Evolutionary conservation across 768 basidiomycete species (phyloP), one percentile per base, ranked within the genome.

Genomic region (Rhodosporidiobolus sp.): DNA sequence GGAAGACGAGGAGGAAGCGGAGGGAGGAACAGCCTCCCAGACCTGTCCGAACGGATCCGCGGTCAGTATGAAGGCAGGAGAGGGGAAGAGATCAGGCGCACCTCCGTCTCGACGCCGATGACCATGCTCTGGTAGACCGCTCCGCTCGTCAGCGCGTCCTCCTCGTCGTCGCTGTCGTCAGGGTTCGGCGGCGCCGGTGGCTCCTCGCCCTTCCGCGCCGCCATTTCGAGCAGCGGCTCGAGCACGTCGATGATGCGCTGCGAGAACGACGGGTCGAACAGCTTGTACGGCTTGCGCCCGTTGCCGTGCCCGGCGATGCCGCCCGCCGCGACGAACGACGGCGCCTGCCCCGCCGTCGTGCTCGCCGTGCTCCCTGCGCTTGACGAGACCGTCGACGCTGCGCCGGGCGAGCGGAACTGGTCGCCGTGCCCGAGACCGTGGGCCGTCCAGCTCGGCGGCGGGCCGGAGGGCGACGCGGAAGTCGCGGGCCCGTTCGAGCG

Each of bases 71-170:
- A n/a, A n/a, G n/a, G n/a, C n/a, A n/a, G n/a, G n/a, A n/a, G n/a
- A n/a, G n/a, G n/a, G n/a, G n/a, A n/a, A n/a, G n/a, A n/a, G n/a
- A n/a, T n/a, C n/a, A n/a, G n/a, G n/a, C n/a, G n/a, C 16, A 75
- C 71, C 32, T 77, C 74, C 8, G 61, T 55, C 48, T 77, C 76
- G 59, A 77, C 69, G n/a, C 76, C 76, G 56, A 77, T 62, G 30
- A 69, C 45, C 67, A 77, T 72, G 28, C 63, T 57, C 32, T 65
- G 60, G 19, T 22, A 17, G 30, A 49, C 30, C 38, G 28, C 26
- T 14, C 43, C 63, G 11, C 22, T 19, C 30, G 3, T 19, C 30
- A 22, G 61, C 50, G 34, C 52, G 20, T 67, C 66, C 14, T 73
- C 63, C 32, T 73, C 71, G 30, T 68, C 63, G 32, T 65, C 63